phyloP scores from a whole-genome alignment of 2,329 filamentous ascomycete species.

The Colletotrichum chlorophyti region DNA sequence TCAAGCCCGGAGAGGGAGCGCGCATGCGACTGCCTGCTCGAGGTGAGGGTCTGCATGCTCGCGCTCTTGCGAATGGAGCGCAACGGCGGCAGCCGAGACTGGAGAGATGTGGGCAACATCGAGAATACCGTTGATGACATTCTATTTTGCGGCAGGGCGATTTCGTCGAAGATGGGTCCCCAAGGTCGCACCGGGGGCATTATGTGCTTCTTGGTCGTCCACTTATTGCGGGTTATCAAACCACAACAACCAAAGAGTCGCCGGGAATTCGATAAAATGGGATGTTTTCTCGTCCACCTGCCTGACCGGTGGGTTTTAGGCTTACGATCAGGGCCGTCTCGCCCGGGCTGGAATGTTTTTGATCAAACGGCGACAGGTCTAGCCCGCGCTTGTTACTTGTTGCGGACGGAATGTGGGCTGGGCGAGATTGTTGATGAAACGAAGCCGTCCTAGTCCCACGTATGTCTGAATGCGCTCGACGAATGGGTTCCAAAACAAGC shows the following conservation, averaged over 20 bases:
- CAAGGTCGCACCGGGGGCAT: constrained; percentile 29
- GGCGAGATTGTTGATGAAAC: not conserved
- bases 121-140: constrained; percentile 57
- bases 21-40: constrained; percentile 17
- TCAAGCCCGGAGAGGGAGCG: constrained; percentile 25
- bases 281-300: constrained; percentile 2
- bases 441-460: not conserved
- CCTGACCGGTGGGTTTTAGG: not conserved
- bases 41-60: constrained; percentile 35
- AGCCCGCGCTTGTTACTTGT: constrained; percentile 3
- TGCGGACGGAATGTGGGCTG: constrained; percentile 10
- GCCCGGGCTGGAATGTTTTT: constrained; percentile 9
- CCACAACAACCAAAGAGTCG: constrained; percentile 12
- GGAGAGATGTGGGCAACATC: constrained; percentile 59
- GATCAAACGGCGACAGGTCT: constrained; percentile 10
- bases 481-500: not conserved
- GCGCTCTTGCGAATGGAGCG: constrained; percentile 53
- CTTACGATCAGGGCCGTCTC: constrained; percentile 2
- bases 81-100: constrained; percentile 57
- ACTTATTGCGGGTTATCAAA: not conserved
- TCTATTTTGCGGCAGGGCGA: constrained; percentile 40
- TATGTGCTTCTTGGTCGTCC: constrained; percentile 16
- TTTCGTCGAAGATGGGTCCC: constrained; percentile 34
- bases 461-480: not conserved
- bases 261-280: constrained; percentile 22